Conservation (phyloP, 164 flowering plant species). For the Chimonanthus salicifolius region DNA sequence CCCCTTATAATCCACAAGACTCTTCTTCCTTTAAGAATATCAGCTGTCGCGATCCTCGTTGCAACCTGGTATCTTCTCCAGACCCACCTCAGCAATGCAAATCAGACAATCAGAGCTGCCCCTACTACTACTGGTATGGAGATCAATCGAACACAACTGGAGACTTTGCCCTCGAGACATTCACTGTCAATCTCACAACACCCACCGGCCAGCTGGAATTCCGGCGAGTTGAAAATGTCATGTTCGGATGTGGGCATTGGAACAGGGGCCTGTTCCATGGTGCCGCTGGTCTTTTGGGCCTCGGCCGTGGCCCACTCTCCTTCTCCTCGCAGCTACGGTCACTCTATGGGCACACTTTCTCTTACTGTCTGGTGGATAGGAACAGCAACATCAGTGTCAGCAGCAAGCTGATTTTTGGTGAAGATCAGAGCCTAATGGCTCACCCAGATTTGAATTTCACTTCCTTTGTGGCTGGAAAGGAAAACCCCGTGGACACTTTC, state of each 20-base stretch:
- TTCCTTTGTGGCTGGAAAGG: constrained; percentile 44
- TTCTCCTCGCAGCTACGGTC: constrained; percentile 81
- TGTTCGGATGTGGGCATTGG: constrained; percentile 99
- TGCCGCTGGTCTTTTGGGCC: constrained; percentile 84
- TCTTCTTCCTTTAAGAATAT: constrained; percentile 53
- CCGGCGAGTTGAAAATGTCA: constrained; percentile 56
- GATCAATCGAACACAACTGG: constrained; percentile 94
- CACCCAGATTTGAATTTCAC: constrained; percentile 74
- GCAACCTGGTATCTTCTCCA: constrained; percentile 68
- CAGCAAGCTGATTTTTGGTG: constrained; percentile 86
- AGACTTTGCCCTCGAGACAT: constrained; percentile 80
- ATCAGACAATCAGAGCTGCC: constrained; percentile 52
- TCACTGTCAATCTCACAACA: constrained; percentile 72
- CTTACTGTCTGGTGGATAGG: constrained; percentile 88
- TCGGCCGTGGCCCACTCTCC: constrained; percentile 88
- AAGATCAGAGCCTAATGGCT: constrained; percentile 46
- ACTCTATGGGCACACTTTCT: constrained; percentile 78
- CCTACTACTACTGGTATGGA: constrained; percentile 93
- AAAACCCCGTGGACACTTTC: constrained; percentile 70
- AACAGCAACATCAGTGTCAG: constrained; percentile 69
- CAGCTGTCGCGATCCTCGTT: constrained; percentile 61
- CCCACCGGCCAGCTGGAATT: constrained; percentile 37
- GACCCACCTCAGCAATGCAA: constrained; percentile 65
- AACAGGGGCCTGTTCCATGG: constrained; percentile 93
- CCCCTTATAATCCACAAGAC: constrained; percentile 57